Conservation (phyloP, 805 yeast species). For the Metschnikowia kofuensis region DNA sequence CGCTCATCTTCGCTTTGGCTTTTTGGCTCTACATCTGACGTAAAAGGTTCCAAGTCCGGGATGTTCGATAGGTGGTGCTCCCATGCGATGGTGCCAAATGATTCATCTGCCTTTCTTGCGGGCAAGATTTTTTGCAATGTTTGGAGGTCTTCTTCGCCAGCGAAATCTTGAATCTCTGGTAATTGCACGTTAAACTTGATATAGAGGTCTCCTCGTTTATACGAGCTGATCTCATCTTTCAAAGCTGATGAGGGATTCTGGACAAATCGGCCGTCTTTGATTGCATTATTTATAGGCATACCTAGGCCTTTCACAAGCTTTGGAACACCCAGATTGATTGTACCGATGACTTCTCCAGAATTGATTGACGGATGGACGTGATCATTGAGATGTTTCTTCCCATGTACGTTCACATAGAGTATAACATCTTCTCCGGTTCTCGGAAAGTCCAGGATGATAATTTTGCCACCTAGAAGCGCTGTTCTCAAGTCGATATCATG, state of each 20-base stretch:
- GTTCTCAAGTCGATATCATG: conserved; percentile 50
- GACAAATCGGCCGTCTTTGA: conserved; percentile 22
- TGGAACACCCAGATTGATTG: conserved; percentile 47
- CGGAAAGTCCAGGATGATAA: conserved; percentile 33
- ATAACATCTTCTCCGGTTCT: conserved; percentile 30
- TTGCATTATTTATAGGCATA: conserved; percentile 52
- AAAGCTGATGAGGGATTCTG: conserved; percentile 21
- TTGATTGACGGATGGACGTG: conserved; percentile 11
- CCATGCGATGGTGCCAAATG: conserved; percentile 7
- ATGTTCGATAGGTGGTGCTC: conserved; percentile 14
- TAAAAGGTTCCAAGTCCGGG: conserved; percentile 6
- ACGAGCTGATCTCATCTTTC: conserved; percentile 18
- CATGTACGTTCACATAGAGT: conserved; percentile 37
- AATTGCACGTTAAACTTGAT: conserved; percentile 38
- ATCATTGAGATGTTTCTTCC: conserved; percentile 14
- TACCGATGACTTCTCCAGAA: conserved; percentile 48
- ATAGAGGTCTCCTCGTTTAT: conserved; percentile 34
- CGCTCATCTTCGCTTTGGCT: conserved; percentile 3
- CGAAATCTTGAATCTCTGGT: conserved; percentile 30
- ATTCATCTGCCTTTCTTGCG: conserved; percentile 4
- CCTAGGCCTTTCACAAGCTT: conserved; percentile 53
- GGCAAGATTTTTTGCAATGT: conserved; percentile 21
- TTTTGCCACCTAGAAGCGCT: conserved; percentile 55
- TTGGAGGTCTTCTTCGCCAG: conserved; percentile 21
- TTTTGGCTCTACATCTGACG: not conserved